A percentile compares a stretch with the other conserved stretches of the same genome.
phyloP scores from a whole-genome alignment of 179 eudicot genomes.

The Amaranthus tricolor region DNA sequence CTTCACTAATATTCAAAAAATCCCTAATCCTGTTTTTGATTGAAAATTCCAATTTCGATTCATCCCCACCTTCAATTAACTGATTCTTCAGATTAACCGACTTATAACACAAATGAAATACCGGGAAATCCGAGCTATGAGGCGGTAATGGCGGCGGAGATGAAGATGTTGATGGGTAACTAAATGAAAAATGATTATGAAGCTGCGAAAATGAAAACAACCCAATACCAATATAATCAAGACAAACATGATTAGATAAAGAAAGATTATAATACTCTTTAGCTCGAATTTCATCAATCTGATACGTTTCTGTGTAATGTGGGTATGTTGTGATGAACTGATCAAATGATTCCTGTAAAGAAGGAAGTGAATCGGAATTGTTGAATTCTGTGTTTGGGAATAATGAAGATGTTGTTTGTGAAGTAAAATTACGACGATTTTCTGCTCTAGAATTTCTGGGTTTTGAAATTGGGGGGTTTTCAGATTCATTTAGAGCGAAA shows the following conservation, averaged over 20 bases:
- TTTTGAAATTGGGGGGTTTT: conserved; percentile 29
- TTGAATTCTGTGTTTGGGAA: conserved; percentile 69
- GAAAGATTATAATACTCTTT: conserved; percentile 71
- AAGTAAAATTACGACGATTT: conserved; percentile 52
- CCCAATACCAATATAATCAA: conserved; percentile 91
- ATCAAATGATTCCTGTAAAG: conserved; percentile 60
- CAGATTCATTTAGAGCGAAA: conserved; percentile 36
- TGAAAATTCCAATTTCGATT: conserved; percentile 56
- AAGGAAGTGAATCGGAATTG: conserved; percentile 78
- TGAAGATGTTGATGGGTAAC: conserved; percentile 46
- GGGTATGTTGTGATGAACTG: conserved; percentile 70
- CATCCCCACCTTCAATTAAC: conserved; percentile 51
- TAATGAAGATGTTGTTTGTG: conserved; percentile 53
- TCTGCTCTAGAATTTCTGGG: conserved; percentile 48
- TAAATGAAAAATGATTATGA: conserved; percentile 39
- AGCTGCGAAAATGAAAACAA: conserved; percentile 82
- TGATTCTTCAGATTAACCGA: conserved; percentile 63
- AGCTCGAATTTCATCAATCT: conserved; percentile 59
- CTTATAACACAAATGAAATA: conserved; percentile 57
- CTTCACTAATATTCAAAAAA: conserved; percentile 59
- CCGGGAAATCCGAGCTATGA: conserved; percentile 49
- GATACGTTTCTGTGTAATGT: conserved; percentile 52
- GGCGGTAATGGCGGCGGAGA: conserved; percentile 34
- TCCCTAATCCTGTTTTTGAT: conserved; percentile 64
- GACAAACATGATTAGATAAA: conserved; percentile 68